Evolutionary conservation across 2,329 filamentous ascomycete species (phyloP).

Genomic region (Myriosclerotinia scirpicola): DNA sequence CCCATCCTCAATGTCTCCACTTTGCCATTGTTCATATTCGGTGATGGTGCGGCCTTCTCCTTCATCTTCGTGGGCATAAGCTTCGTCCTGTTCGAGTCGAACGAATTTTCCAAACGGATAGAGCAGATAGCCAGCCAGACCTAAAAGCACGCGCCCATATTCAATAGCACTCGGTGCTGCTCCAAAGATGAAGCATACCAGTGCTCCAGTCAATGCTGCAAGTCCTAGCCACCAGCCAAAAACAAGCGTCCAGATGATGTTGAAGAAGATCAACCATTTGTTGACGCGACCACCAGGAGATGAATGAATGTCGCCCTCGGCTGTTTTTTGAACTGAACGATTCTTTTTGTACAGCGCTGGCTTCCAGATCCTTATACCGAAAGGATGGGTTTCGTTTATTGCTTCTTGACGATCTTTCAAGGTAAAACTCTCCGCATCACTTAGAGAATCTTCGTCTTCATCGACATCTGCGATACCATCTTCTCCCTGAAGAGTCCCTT

Average conservation of each 20-base stretch:
- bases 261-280: constrained; percentile 82
- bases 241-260: constrained; percentile 82
- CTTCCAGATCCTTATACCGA: constrained; percentile 98
- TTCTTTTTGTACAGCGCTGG: constrained; percentile 97
- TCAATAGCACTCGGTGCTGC: constrained; percentile 77
- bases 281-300: constrained; percentile 85
- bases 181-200: constrained; percentile 76
- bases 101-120: constrained; percentile 98
- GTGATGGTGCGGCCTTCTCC: constrained; percentile 96
- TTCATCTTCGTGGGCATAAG: constrained; percentile 90
- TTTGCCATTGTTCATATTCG: constrained; percentile 99
- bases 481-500: constrained; percentile 32
- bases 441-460: constrained; percentile 58
- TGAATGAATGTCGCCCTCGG: constrained; percentile 96
- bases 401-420: constrained; percentile 95
- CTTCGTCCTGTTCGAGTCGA: constrained; percentile 87
- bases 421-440: constrained; percentile 96
- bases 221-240: constrained; percentile 97
- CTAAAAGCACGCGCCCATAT: constrained; percentile 83
- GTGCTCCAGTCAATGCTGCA: constrained; percentile 70
- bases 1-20: constrained; percentile 91
- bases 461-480: constrained; percentile 47
- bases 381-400: constrained; percentile 98
- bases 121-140: constrained; percentile 81
- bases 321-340: constrained; percentile 92